Evolutionary conservation across 139 green algal species (phyloP).

Genomic region (Microglena sp.): DNA sequence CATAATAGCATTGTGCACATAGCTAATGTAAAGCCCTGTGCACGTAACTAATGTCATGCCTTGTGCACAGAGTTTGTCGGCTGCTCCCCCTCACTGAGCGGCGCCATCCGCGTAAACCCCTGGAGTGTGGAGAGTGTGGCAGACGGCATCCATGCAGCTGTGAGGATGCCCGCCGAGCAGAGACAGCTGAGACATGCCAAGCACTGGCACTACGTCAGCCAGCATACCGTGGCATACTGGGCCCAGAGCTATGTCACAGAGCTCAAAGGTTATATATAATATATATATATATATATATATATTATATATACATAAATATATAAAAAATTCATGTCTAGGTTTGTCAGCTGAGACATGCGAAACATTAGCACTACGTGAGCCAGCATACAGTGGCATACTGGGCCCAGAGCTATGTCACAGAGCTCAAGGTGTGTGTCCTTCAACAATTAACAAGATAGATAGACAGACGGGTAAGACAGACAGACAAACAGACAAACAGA

Average conservation of each 20-base stretch:
- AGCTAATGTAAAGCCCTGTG: too few species aligned
- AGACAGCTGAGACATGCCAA: conserved; percentile 82
- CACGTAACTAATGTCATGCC: too few species aligned
- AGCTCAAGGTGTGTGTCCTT: too few species aligned
- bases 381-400: conserved; percentile 91
- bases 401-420: conserved; percentile 69
- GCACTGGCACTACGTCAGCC: conserved; percentile 92
- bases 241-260: conserved; percentile 62
- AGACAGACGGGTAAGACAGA: too few species aligned
- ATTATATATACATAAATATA: too few species aligned
- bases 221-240: conserved; percentile 93
- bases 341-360: conserved; percentile 87
- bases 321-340: too few species aligned
- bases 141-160: conserved; percentile 81
- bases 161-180: conserved; percentile 58
- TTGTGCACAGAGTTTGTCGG: conserved; percentile 91
- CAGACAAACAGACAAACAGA: too few species aligned
- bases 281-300: too few species aligned
- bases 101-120: conserved; percentile 94
- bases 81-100: conserved; percentile 83
- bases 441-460: too few species aligned
- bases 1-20: too few species aligned
- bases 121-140: conserved; percentile 84
- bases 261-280: conserved; percentile 1
- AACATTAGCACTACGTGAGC: conserved; percentile 94